Percentiles rank a stretch among this genome's conserved stretches.
Conservation (phyloP, 208 protist genomes). For the Leishmania tarentolae region DNA sequence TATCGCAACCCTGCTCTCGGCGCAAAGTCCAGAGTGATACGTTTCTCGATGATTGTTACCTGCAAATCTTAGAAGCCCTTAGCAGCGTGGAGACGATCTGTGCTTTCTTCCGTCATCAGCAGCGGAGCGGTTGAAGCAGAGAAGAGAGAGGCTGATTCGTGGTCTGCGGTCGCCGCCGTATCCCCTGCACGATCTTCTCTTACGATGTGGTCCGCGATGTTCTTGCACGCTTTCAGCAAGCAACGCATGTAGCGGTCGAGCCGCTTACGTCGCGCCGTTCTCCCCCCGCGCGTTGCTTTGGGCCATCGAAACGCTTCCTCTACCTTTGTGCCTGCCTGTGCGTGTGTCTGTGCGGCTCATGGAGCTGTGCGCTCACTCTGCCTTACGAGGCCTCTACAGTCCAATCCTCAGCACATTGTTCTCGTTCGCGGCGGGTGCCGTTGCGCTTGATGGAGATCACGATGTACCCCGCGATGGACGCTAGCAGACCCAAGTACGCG, state of each 20-base stretch:
- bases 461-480: constrained; percentile 35
- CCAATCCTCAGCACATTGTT: constrained; percentile 20
- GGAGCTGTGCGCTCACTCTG: not conserved
- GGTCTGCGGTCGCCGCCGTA: too few species aligned
- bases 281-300: not conserved
- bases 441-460: constrained; percentile 29
- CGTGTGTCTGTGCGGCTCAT: not conserved
- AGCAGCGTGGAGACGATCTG: not conserved
- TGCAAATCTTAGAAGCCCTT: not conserved
- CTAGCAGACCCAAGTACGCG: constrained; percentile 43
- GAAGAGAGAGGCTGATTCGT: not conserved
- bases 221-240: not conserved
- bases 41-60: not conserved
- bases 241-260: not conserved
- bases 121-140: not conserved
- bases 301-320: not conserved
- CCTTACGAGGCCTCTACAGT: constrained; percentile 20
- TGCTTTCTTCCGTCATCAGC: not conserved
- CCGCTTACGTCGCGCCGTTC: not conserved
- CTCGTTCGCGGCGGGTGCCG: constrained; percentile 5
- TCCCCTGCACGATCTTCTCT: not conserved
- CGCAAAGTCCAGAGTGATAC: not conserved
- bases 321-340: not conserved
- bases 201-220: not conserved
- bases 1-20: not conserved